phyloP scores from a whole-genome alignment of 192 early-diverging fungal genomes.

The Oehlia diaphana region DNA sequence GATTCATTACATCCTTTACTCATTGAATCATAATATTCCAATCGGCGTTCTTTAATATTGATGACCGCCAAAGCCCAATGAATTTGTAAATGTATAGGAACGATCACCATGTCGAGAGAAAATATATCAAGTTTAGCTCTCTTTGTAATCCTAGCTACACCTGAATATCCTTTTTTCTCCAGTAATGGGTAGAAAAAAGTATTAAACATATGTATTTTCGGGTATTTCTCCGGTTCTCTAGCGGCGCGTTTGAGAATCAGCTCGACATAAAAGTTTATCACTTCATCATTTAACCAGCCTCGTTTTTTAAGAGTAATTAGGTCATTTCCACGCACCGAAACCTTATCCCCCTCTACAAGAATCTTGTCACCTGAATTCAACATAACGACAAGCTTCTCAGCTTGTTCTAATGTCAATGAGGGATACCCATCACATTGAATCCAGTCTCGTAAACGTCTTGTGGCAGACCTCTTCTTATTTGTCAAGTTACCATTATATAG shows the following conservation, averaged over 20 bases:
- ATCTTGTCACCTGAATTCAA: background rate
- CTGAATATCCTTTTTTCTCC: conserved; percentile 64
- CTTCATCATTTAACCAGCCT: conserved; percentile 94
- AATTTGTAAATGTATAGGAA: conserved; percentile 79
- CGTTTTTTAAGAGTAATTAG: conserved; percentile 70
- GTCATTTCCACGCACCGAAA: conserved; percentile 61
- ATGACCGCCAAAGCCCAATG: conserved; percentile 77
- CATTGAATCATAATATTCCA: conserved; percentile 87
- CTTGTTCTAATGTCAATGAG: background rate
- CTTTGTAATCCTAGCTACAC: conserved; percentile 81
- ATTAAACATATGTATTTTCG: conserved; percentile 84
- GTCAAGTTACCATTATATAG: background rate
- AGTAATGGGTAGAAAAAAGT: conserved; percentile 88
- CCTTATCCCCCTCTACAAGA: conserved; percentile 55
- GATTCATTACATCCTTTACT: conserved; percentile 41
- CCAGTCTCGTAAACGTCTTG: background rate
- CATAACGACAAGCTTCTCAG: background rate
- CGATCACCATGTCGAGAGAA: conserved; percentile 69
- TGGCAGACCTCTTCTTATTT: background rate
- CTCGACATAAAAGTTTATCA: conserved; percentile 92
- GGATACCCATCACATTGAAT: background rate
- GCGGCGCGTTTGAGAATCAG: conserved; percentile 71
- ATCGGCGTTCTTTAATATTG: conserved; percentile 57
- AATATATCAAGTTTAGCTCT: conserved; percentile 69
- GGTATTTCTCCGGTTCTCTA: conserved; percentile 40